Evolutionary conservation across 2,329 filamentous ascomycete species (phyloP), one percentile per base, ranked within the genome.

Genomic region (Botrytis deweyae): DNA sequence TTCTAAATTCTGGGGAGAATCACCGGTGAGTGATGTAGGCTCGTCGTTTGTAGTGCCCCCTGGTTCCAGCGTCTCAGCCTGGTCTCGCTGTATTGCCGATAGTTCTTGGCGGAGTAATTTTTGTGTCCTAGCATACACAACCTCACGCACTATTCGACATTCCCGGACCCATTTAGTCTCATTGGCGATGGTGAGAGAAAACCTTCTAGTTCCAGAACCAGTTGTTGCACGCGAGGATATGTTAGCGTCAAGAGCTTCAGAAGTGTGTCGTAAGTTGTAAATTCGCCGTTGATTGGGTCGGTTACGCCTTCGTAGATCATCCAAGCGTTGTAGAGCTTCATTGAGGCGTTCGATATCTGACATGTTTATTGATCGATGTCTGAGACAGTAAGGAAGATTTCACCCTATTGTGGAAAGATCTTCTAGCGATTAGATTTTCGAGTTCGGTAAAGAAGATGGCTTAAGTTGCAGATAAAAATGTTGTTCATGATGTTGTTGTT

Each of bases 1-100:
- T 10, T 12, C 3, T 8, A 20, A 4, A 9, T 9, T 22, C 22
- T 4, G 2, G 0, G 20, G 29, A 49, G 29, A 5, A 2, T n/a
- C 10, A 22, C 9, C 12, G 20, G 59, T 33, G 10, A 25, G 14
- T 20, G 20, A 12, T 10, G 33, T 12, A 25, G 22, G 12, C 6
- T 36, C 20, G 5, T 4, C 10, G 25, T 61, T 38, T 61, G 33
- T 10, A 38, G 9, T 6, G 4, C 9, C 20, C 1, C 10, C 12
- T 38, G 9, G 10, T 1, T 22, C 33, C 12, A 3, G 22, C 20
- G 5, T 38, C 36, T 62, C 36, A 1, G 22, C 1, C 18, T 59
- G 58, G 9, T 36, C 29, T 59, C 20, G 33, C 12, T n/a, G 38
- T 6, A 42, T 1, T 8, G 1, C 14, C 25, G 14, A 16, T 14